Percentiles rank a stretch among this genome's conserved stretches.
Conservation (phyloP, 1,284 basidiomycete species). For the Porphyrellus sp. region DNA sequence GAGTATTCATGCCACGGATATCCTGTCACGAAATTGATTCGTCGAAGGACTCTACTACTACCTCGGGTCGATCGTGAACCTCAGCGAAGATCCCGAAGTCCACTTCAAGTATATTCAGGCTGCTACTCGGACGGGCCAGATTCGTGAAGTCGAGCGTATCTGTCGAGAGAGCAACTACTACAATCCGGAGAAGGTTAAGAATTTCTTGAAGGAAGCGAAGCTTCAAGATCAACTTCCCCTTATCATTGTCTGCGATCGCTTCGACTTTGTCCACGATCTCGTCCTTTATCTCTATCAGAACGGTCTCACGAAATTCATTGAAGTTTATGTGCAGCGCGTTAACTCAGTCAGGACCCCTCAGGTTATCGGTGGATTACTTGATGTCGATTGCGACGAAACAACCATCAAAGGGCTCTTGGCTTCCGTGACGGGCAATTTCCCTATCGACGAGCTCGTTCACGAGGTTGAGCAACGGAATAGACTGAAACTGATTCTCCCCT, state of each 20-base stretch:
- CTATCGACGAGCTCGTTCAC: slow-evolving; percentile 95
- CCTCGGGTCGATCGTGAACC: slow-evolving; percentile 95
- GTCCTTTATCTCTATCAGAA: slow-evolving; percentile 99
- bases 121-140: slow-evolving; percentile 96
- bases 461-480: slow-evolving; percentile 97
- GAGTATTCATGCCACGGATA: slow-evolving; percentile 5
- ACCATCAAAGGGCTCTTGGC: slow-evolving; percentile 93
- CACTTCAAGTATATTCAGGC: slow-evolving; percentile 99
- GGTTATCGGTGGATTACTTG: slow-evolving; percentile 94
- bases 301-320: slow-evolving; percentile 94
- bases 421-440: slow-evolving; percentile 96
- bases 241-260: slow-evolving; percentile 99
- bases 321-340: slow-evolving; percentile 98
- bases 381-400: slow-evolving; percentile 97
- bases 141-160: slow-evolving; percentile 98
- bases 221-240: slow-evolving; percentile 95
- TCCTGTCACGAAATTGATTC: not conserved
- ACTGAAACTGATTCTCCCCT: slow-evolving; percentile 95
- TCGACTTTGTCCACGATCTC: slow-evolving; percentile 99
- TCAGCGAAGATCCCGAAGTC: slow-evolving; percentile 94
- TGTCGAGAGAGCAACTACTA: slow-evolving; percentile 97
- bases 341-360: slow-evolving; percentile 98
- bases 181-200: slow-evolving; percentile 99
- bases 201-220: slow-evolving; percentile 99
- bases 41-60: slow-evolving; percentile 90